Evolutionary conservation across 202 grass and related monocot species (phyloP).

Genomic region (Schoenoplectus tabernaemontani): DNA sequence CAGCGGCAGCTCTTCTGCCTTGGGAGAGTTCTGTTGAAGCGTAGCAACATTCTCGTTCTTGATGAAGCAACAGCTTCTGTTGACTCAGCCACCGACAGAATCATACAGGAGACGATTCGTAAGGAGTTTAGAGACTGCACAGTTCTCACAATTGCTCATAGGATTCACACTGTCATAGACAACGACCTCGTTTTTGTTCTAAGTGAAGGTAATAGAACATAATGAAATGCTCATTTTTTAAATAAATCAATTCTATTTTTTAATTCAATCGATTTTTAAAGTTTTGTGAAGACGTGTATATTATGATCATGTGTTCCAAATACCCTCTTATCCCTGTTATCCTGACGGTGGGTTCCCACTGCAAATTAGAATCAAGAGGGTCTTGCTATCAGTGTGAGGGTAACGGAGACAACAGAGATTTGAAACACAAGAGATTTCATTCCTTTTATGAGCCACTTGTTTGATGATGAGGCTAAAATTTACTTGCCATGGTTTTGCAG

Average conservation of each 20-base stretch:
- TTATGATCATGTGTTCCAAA: too few relatives aligned
- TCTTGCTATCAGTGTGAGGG: too few relatives aligned
- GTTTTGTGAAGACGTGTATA: too few relatives aligned
- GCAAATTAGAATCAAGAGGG: too few relatives aligned
- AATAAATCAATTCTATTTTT: not conserved
- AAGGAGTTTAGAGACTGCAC: slow-evolving; percentile 68
- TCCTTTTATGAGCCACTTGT: too few relatives aligned
- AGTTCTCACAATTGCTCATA: slow-evolving; percentile 77
- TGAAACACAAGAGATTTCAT: too few relatives aligned
- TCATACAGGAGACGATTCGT: slow-evolving; percentile 64
- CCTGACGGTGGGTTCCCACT: too few relatives aligned
- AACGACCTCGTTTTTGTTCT: slow-evolving; percentile 93
- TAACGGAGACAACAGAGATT: too few relatives aligned
- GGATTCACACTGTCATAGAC: slow-evolving; percentile 90
- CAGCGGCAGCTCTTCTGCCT: slow-evolving; percentile 92
- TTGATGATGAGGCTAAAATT: not conserved
- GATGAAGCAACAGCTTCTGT: slow-evolving; percentile 97
- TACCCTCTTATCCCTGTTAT: too few relatives aligned
- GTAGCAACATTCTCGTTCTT: slow-evolving; percentile 70
- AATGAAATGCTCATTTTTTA: not conserved
- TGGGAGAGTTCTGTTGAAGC: slow-evolving; percentile 76
- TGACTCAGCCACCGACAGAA: slow-evolving; percentile 71
- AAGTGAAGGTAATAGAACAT: slow-evolving; percentile 54
- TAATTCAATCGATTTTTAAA: too few relatives aligned
- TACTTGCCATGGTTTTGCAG: slow-evolving; percentile 33